Evolutionary conservation across 495 filamentous ascomycete species (phyloP), one percentile per base, ranked within the genome.

Genomic region (Corynascus novoguineensis): DNA sequence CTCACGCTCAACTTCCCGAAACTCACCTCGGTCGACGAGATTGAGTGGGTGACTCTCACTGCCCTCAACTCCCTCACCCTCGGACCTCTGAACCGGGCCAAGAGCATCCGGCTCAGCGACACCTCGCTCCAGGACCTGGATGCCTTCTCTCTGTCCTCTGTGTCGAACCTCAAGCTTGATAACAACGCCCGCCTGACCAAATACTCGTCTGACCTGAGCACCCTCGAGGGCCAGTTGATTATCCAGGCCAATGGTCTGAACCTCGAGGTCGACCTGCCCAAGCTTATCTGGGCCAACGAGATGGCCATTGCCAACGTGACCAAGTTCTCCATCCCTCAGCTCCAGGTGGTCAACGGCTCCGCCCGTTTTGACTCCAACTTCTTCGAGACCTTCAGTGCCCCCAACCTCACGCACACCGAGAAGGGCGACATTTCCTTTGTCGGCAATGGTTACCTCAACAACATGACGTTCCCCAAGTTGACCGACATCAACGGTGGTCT

Each of bases 231-330:
- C 49, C 58, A 71, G 14, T 71, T 97, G 22, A 76, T 73, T 58
- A 78, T 97, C 58, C 78, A 83, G 45, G 85, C 87, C 67, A 83
- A 83, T 71, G 83, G 82, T 56, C 71, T 75, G 41, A 72, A 75
- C 46, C 71, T 90, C 37, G 65, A 68, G 3, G 77, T 86, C 58
- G 68, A 68, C 9, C 84, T 97, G 71, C 87, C 91, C 60, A 82
- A 90, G 75, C 82, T 99, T 28, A 73, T 75, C 57, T 85, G 79
- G 74, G 90, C 86, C 53, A 80, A 74, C 68, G 90, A 96, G 80
- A 84, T 96, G 79, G 92, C 89, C 49, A 89, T 86, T 53, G 81
- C 75, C 68, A 90, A 96, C 80, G 84, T 96, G 78, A 92, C 89
- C 52, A 85, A 71, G 41, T 76, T 96, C 69, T 77, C 71, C 19